phyloP scores from a whole-genome alignment of 345 rosid species.

The Erucastrum elatum region DNA sequence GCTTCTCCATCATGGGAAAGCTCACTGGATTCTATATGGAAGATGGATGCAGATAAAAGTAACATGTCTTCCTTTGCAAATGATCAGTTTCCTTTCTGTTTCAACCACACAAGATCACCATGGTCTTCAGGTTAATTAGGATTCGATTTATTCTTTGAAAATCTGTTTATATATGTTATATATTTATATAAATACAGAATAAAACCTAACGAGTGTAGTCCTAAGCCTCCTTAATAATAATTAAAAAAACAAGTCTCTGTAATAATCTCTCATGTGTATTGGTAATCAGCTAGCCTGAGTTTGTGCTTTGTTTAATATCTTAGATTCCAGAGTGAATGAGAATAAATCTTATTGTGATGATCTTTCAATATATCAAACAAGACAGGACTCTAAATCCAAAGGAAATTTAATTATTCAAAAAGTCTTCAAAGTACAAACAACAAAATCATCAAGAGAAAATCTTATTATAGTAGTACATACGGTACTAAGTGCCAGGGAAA shows the following conservation, averaged over 20 bases:
- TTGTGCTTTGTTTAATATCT: background rate
- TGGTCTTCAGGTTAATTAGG: constrained; percentile 44
- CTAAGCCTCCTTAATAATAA: background rate
- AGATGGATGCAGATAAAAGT: constrained; percentile 59
- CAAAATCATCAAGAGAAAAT: background rate
- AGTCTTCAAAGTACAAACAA: background rate
- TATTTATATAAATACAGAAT: constrained; percentile 11
- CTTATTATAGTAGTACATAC: background rate
- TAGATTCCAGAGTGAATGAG: background rate
- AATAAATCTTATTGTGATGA: background rate
- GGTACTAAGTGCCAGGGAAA: background rate
- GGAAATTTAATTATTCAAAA: background rate
- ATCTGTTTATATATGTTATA: constrained; percentile 44
- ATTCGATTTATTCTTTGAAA: constrained; percentile 52
- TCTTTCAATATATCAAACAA: background rate
- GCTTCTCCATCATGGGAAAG: constrained; percentile 68
- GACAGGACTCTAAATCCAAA: background rate
- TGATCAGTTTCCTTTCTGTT: constrained; percentile 44
- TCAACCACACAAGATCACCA: constrained; percentile 44
- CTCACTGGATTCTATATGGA: constrained; percentile 65
- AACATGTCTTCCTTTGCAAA: constrained; percentile 52
- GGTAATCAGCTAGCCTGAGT: constrained; percentile 6
- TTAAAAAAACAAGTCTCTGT: background rate
- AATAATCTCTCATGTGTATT: background rate
- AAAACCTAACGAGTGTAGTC: constrained; percentile 17